phyloP scores from a whole-genome alignment of 106 monocot species.

The Alisma plantagoaquatica region DNA sequence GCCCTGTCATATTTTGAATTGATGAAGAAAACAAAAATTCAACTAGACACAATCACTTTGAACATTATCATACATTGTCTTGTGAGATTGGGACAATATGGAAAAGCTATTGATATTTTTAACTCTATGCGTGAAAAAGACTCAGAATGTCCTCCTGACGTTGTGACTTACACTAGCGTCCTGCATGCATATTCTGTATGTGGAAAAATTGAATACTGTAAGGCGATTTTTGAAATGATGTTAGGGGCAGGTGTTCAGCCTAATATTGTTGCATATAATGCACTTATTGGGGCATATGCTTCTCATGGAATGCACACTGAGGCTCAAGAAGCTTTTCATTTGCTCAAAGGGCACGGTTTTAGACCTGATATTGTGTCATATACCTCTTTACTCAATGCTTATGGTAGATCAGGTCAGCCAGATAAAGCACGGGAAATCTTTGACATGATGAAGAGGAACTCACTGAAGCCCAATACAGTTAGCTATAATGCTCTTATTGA shows the following conservation, averaged over 20 bases:
- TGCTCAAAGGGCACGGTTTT: slow-evolving; percentile 32
- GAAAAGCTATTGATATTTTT: slow-evolving; percentile 64
- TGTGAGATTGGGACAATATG: slow-evolving; percentile 67
- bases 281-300: slow-evolving; percentile 81
- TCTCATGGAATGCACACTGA: slow-evolving; percentile 70
- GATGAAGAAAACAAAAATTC: slow-evolving; percentile 60
- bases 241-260: slow-evolving; percentile 74
- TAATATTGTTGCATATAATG: slow-evolving; percentile 77
- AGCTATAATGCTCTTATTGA: slow-evolving; percentile 96
- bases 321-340: slow-evolving; percentile 49
- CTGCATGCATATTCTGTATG: slow-evolving; percentile 72
- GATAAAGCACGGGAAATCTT: slow-evolving; percentile 58
- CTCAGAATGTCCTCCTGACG: slow-evolving; percentile 46
- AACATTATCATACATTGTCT: slow-evolving; percentile 80
- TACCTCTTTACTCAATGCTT: slow-evolving; percentile 81
- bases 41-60: slow-evolving; percentile 49
- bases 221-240: slow-evolving; percentile 79
- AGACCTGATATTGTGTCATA: slow-evolving; percentile 83
- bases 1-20: slow-evolving; percentile 76
- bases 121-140: slow-evolving; percentile 62
- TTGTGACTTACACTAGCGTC: slow-evolving; percentile 71
- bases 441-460: slow-evolving; percentile 43
- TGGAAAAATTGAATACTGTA: slow-evolving; percentile 78
- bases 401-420: slow-evolving; percentile 69
- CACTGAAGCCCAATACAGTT: slow-evolving; percentile 57